Conservation (phyloP, 345 rosid genomes). For the Durio zibethinus region DNA sequence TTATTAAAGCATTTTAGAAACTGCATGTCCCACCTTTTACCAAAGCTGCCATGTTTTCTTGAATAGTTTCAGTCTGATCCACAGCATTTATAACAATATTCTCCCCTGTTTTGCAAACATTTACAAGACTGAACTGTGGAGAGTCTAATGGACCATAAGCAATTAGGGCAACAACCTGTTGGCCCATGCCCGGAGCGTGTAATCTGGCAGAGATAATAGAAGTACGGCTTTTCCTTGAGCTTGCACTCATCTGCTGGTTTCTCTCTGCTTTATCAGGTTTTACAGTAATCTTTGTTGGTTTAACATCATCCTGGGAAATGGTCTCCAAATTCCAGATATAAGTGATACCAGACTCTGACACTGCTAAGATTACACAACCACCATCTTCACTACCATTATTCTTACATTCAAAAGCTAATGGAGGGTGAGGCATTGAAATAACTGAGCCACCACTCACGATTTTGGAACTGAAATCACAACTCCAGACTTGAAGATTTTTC, state of each 20-base stretch:
- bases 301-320: conserved; percentile 22
- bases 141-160: conserved; percentile 36
- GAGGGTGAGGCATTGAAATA: conserved; percentile 31
- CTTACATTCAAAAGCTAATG: conserved; percentile 31
- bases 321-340: conserved; percentile 36
- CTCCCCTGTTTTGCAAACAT: conserved; percentile 26
- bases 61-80: conserved; percentile 19
- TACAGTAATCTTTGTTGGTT: conserved; percentile 35
- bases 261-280: conserved; percentile 21
- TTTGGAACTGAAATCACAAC: conserved; percentile 32
- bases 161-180: conserved; percentile 20
- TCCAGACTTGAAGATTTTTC: conserved; percentile 38
- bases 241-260: conserved; percentile 19
- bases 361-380: conserved; percentile 27
- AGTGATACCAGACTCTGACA: conserved; percentile 35
- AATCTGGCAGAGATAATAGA: conserved; percentile 33
- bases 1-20: not conserved
- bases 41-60: conserved; percentile 11
- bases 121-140: conserved; percentile 33
- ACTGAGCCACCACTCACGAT: conserved; percentile 25
- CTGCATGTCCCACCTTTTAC: conserved; percentile 23
- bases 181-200: conserved; percentile 14
- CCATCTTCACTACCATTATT: conserved; percentile 14
- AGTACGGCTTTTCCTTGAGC: conserved; percentile 24
- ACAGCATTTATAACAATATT: conserved; percentile 27